phyloP scores from a whole-genome alignment of 1,284 basidiomycete genomes.

The Ganoderma lingzhi region DNA sequence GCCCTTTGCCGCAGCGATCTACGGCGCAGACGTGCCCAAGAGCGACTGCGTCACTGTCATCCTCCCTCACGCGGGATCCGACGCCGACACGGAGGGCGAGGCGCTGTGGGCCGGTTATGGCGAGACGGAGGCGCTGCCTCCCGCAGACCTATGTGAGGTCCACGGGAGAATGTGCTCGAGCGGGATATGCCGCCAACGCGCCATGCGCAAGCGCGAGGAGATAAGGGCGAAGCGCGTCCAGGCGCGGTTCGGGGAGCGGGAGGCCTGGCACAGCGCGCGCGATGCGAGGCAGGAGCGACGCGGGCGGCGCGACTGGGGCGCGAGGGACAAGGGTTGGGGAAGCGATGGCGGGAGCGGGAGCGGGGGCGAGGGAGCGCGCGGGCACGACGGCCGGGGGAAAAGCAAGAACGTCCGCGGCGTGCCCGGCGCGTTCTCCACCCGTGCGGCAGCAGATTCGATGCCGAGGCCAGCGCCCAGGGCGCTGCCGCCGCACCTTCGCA shows the following conservation, averaged over 20 bases:
- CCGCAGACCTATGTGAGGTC: constrained; percentile 27
- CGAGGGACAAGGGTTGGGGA: background rate
- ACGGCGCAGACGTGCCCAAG: constrained; percentile 25
- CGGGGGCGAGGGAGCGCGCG: background rate
- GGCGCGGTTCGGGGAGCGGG: constrained; percentile 25
- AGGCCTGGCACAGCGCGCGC: background rate
- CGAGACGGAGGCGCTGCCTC: constrained; percentile 1
- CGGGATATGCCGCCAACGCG: constrained; percentile 38
- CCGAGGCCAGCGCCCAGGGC: background rate
- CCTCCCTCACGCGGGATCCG: background rate
- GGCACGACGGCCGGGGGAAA: background rate
- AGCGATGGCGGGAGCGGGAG: background rate
- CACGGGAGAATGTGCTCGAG: constrained; percentile 37
- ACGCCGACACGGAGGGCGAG: background rate
- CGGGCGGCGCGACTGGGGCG: background rate
- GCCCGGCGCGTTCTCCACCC: background rate
- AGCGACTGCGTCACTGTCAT: constrained; percentile 2
- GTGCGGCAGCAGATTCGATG: background rate
- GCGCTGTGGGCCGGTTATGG: constrained; percentile 15
- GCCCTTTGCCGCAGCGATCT: constrained; percentile 21
- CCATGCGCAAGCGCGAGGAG: constrained; percentile 23
- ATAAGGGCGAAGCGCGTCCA: constrained; percentile 18
- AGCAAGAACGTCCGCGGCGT: background rate
- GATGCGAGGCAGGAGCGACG: background rate
- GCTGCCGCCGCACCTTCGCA: constrained; percentile 24